A percentile compares a stretch with the other conserved stretches of the same genome.
Evolutionary conservation across 176 grass and related monocot genomes (phyloP).

Genomic region (Juncus inflexus): DNA sequence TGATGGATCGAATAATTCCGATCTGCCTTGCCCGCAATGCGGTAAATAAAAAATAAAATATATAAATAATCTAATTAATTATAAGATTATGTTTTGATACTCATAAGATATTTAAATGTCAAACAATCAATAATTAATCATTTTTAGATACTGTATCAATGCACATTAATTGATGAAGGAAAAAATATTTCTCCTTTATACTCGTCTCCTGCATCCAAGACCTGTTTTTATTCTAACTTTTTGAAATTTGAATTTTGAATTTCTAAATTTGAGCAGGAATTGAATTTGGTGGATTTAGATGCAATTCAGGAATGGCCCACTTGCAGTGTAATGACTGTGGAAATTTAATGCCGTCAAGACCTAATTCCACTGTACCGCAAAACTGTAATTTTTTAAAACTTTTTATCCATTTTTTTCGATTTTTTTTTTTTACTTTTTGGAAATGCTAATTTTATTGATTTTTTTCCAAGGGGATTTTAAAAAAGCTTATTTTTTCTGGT

Average conservation of each 20-base stretch:
- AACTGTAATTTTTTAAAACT: conserved; percentile 40
- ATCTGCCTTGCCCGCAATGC: conserved; percentile 77
- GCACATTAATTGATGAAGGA: too few relatives aligned
- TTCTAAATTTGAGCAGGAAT: conserved; percentile 42
- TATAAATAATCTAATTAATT: background rate
- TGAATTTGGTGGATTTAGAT: conserved; percentile 86
- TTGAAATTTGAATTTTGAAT: conserved; percentile 18
- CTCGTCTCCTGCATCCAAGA: background rate
- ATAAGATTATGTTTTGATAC: background rate
- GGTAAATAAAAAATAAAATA: conserved; percentile 29
- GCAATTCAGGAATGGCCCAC: conserved; percentile 54
- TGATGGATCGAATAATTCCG: conserved; percentile 33
- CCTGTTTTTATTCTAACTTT: conserved; percentile 9
- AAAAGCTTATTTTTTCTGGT: background rate
- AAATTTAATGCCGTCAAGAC: conserved; percentile 71
- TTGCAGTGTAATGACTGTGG: conserved; percentile 72
- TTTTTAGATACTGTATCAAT: conserved; percentile 1
- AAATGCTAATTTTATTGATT: conserved; percentile 6
- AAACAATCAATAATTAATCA: conserved; percentile 6
- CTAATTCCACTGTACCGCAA: conserved; percentile 54
- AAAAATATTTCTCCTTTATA: conserved; percentile 2
- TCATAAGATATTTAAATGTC: background rate
- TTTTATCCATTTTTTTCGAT: too few relatives aligned
- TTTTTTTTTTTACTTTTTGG: conserved; percentile 9
- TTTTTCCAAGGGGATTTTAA: conserved; percentile 3